Percentiles rank a stretch among this genome's conserved stretches.
Evolutionary conservation across 768 basidiomycete genomes (phyloP).

Genomic region (Brasilioporus rufonigricans): DNA sequence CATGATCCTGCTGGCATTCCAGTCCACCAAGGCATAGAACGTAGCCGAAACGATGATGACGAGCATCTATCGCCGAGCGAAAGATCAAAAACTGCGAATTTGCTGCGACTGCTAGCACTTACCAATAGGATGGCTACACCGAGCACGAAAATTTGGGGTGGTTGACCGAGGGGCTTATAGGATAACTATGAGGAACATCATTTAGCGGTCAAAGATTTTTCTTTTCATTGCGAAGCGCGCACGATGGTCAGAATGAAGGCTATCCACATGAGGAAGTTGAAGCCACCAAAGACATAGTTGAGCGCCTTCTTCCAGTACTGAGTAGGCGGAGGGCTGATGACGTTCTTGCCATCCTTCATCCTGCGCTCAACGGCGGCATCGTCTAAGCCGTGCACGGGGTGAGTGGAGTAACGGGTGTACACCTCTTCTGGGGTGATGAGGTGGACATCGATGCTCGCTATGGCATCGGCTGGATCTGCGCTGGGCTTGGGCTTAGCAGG

Average conservation of each 20-base stretch:
- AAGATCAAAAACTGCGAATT: conserved; percentile 10
- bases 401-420: conserved; percentile 44
- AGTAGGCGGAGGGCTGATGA: conserved; percentile 44
- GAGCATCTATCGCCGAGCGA: conserved; percentile 27
- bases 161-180: conserved; percentile 46
- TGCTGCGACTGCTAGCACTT: conserved; percentile 15
- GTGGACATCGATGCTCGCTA: conserved; percentile 49
- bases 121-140: conserved; percentile 49
- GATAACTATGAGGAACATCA: conserved; percentile 39
- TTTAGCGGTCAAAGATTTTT: neutral
- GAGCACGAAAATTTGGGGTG: conserved; percentile 41
- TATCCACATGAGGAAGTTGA: conserved; percentile 53
- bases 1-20: conserved; percentile 47
- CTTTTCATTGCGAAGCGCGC: conserved; percentile 5
- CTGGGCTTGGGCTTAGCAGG: conserved; percentile 14
- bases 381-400: conserved; percentile 44
- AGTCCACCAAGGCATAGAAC: conserved; percentile 51
- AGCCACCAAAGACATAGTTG: conserved; percentile 54
- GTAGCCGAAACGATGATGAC: conserved; percentile 40
- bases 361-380: conserved; percentile 37
- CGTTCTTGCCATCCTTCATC: conserved; percentile 41
- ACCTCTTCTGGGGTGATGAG: conserved; percentile 40
- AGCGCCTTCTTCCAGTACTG: conserved; percentile 49
- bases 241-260: conserved; percentile 47
- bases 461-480: conserved; percentile 36